These are phyloP conservation scores for Venturia aucupariae DNA, from an alignment of 2,329 filamentous ascomycete species.

Conservation along the genomic window DNA sequence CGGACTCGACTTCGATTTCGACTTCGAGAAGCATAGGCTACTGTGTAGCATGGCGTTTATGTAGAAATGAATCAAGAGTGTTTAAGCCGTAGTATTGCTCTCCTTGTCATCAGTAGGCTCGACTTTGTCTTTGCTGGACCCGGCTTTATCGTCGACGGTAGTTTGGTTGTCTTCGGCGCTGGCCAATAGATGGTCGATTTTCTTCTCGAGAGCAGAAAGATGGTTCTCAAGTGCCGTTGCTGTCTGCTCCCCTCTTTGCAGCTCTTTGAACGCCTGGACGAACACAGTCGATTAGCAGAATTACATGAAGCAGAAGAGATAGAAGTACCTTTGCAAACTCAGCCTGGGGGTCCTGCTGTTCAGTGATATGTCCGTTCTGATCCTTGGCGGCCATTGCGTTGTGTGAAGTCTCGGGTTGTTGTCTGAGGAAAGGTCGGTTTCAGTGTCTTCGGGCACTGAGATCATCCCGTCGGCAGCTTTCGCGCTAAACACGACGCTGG, in stretches of 20 bases:
- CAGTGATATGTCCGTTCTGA: slow-evolving; percentile 22
- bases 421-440: background rate
- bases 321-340: background rate
- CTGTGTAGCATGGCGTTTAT: background rate
- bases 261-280: slow-evolving; percentile 39
- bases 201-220: slow-evolving; percentile 44
- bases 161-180: slow-evolving; percentile 35
- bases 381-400: slow-evolving; percentile 16
- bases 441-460: background rate
- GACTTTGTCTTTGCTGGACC: background rate
- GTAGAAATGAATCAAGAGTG: background rate
- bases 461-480: background rate
- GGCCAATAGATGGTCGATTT: slow-evolving; percentile 44
- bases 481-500: background rate
- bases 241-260: slow-evolving; percentile 46
- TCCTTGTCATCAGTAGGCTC: background rate
- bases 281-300: background rate
- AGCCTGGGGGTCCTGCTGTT: background rate
- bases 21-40: background rate
- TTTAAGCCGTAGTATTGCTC: background rate
- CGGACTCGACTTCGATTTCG: background rate
- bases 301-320: background rate
- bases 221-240: slow-evolving; percentile 47
- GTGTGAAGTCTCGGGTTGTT: slow-evolving; percentile 22
- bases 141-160: slow-evolving; percentile 18